Conservation (phyloP, 2,329 filamentous ascomycete species). For the Sarocladium oryzae region DNA sequence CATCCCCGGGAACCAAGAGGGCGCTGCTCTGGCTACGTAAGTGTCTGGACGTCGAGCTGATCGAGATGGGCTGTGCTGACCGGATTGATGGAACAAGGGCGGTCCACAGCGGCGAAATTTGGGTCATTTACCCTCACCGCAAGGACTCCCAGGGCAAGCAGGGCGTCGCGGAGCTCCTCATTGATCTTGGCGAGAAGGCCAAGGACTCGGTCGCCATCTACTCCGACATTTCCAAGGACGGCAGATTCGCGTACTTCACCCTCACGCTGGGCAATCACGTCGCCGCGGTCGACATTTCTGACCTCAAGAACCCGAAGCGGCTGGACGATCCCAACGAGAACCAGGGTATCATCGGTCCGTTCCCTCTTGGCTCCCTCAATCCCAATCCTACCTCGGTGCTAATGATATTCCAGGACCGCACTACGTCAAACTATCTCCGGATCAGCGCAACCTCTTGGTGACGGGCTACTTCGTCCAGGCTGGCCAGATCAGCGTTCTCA, state of each 20-base stretch:
- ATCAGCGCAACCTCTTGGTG: constrained; percentile 57
- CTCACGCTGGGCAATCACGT: constrained; percentile 57
- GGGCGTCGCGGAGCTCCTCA: constrained; percentile 51
- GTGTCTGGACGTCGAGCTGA: constrained; percentile 4
- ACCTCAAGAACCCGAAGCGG: constrained; percentile 52
- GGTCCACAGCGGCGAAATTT: constrained; percentile 53
- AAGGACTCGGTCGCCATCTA: constrained; percentile 53
- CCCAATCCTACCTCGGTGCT: not conserved
- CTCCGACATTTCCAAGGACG: constrained; percentile 52
- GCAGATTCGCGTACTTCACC: constrained; percentile 52
- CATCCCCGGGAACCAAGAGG: constrained; percentile 53
- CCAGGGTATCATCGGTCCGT: constrained; percentile 45
- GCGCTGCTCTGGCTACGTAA: constrained; percentile 49
- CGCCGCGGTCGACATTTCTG: constrained; percentile 51
- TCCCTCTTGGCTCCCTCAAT: not conserved
- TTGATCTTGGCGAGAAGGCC: constrained; percentile 49
- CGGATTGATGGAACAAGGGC: constrained; percentile 26
- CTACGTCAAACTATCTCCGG: constrained; percentile 58
- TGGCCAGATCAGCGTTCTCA: constrained; percentile 53
- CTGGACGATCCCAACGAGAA: constrained; percentile 53
- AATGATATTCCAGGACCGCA: constrained; percentile 37
- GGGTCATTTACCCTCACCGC: constrained; percentile 59
- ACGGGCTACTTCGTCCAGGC: constrained; percentile 62
- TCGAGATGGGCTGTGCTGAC: not conserved
- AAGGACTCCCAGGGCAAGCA: constrained; percentile 47